Conservation (phyloP, 2,329 filamentous ascomycete species). For the Aspergillus vadensis region DNA sequence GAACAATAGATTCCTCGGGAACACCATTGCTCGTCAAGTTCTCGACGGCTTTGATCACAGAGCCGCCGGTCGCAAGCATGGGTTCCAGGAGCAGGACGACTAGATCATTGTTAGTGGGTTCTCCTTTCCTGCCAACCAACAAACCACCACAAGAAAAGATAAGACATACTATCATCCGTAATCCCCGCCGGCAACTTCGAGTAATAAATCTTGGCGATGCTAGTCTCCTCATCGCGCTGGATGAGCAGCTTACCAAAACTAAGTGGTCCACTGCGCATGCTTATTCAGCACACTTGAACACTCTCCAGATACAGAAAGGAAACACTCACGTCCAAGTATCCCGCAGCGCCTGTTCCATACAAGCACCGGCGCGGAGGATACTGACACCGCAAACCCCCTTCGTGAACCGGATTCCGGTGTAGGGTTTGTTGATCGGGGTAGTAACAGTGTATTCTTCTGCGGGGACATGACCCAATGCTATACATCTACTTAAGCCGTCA, state of each 20-base stretch:
- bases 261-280: slow-evolving; percentile 23
- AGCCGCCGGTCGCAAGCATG: slow-evolving; percentile 25
- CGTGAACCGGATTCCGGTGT: slow-evolving; percentile 16
- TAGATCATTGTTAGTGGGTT: slow-evolving; percentile 3
- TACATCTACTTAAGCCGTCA: neutral
- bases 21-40: slow-evolving; percentile 17
- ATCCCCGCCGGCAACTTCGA: slow-evolving; percentile 33
- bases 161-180: slow-evolving; percentile 19
- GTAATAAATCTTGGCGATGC: slow-evolving; percentile 32
- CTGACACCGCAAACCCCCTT: slow-evolving; percentile 35
- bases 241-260: slow-evolving; percentile 39
- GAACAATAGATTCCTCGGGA: slow-evolving; percentile 30
- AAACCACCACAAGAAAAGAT: neutral
- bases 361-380: slow-evolving; percentile 37
- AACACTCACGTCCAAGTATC: slow-evolving; percentile 27
- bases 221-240: slow-evolving; percentile 36
- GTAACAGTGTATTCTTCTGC: slow-evolving; percentile 10
- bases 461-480: slow-evolving; percentile 24
- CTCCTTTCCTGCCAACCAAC: neutral
- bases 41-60: slow-evolving; percentile 20
- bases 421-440: slow-evolving; percentile 19
- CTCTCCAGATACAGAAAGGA: neutral
- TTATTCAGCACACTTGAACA: neutral
- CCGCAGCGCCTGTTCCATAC: slow-evolving; percentile 34
- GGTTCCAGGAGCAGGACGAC: slow-evolving; percentile 24